Evolutionary conservation across 192 early-diverging fungal species (phyloP).

Genomic region (Coemansia sp.): DNA sequence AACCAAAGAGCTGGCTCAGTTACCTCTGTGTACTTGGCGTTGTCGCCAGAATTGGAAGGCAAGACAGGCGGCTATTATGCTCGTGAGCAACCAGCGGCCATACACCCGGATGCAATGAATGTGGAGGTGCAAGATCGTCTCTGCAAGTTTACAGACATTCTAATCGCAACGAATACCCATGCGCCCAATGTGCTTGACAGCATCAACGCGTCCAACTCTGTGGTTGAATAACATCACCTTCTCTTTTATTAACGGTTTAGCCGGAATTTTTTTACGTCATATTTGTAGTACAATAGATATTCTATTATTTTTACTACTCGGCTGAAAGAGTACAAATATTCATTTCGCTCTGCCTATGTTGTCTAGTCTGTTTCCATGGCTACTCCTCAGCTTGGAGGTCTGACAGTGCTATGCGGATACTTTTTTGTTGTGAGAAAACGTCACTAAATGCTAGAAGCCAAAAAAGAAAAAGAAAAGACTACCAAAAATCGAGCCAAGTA

Average conservation of each 20-base stretch:
- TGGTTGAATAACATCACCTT: not conserved
- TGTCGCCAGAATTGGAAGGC: slow-evolving; percentile 38
- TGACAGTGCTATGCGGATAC: too few relatives aligned
- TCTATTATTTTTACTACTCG: not conserved
- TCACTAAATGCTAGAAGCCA: too few relatives aligned
- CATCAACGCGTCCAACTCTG: slow-evolving; percentile 20
- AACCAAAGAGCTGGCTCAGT: slow-evolving; percentile 39
- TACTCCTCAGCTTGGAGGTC: too few relatives aligned
- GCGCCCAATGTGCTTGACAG: slow-evolving; percentile 32
- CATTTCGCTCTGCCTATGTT: too few relatives aligned
- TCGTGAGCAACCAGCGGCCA: slow-evolving; percentile 35
- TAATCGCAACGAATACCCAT: slow-evolving; percentile 50
- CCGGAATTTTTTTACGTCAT: too few relatives aligned
- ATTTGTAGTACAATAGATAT: not conserved
- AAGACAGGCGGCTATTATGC: slow-evolving; percentile 48
- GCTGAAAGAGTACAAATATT: too few relatives aligned
- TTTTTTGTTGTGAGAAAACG: too few relatives aligned
- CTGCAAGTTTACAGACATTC: slow-evolving; percentile 40
- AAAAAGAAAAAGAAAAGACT: too few relatives aligned
- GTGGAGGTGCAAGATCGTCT: slow-evolving; percentile 34
- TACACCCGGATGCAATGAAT: slow-evolving; percentile 28
- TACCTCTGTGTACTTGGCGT: slow-evolving; percentile 37
- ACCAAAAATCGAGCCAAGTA: too few relatives aligned
- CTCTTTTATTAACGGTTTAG: not conserved
- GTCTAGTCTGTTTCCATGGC: too few relatives aligned